A percentile compares a stretch with the other conserved stretches of the same genome.
Evolutionary conservation across 305 asterid species (phyloP).

Genomic region (Salvia sclarea): DNA sequence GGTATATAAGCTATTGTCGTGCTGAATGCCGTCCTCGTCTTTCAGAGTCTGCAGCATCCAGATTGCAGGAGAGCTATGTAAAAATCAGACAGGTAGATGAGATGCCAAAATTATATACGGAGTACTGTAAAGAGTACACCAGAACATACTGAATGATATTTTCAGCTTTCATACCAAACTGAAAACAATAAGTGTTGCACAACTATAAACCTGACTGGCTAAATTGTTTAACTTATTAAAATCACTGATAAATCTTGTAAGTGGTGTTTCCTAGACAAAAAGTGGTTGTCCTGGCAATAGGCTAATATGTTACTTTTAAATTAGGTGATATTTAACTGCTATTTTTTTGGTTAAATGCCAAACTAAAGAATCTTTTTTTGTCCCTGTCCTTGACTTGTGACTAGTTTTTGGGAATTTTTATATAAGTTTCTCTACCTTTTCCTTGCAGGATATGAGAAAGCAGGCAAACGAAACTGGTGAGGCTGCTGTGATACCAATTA

Average conservation of each 20-base stretch:
- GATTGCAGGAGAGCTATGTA: slow-evolving; percentile 81
- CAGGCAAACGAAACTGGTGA: slow-evolving; percentile 95
- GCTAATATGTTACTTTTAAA: not conserved
- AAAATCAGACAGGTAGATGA: slow-evolving; percentile 85
- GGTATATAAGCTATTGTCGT: slow-evolving; percentile 91
- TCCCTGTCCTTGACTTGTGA: not conserved
- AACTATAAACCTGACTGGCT: not conserved
- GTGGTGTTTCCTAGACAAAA: not conserved
- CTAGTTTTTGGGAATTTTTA: not conserved
- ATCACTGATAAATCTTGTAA: not conserved
- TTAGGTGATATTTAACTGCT: not conserved
- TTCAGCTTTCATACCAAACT: not conserved
- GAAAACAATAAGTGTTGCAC: not conserved
- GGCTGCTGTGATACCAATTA: slow-evolving; percentile 86
- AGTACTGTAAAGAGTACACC: not conserved
- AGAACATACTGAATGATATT: slow-evolving; percentile 1
- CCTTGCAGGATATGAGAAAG: slow-evolving; percentile 79
- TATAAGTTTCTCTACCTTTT: slow-evolving; percentile 1
- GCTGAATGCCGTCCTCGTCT: slow-evolving; percentile 88
- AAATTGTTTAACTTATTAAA: slow-evolving; percentile 1
- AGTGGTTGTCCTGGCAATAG: not conserved
- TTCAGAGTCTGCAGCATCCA: slow-evolving; percentile 84
- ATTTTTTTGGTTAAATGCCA: not conserved
- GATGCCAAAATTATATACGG: not conserved
- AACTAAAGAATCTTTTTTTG: not conserved